Evolutionary conservation across 1,284 basidiomycete species (phyloP).

Genomic region (Cryptococcus hybrid): DNA sequence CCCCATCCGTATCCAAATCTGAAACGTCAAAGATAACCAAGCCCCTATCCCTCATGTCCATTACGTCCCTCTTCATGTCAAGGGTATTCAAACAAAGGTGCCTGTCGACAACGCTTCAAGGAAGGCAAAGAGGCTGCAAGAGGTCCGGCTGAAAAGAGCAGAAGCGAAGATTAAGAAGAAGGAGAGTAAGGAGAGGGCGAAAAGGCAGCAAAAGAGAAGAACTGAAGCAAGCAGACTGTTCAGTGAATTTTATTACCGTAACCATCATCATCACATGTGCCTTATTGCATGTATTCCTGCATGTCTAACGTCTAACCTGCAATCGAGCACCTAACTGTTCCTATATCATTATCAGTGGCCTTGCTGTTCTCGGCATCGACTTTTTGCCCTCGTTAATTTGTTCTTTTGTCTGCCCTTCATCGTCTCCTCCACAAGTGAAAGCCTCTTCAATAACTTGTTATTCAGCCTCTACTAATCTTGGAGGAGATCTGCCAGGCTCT

Average conservation of each 20-base stretch:
- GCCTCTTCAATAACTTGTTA: no score
- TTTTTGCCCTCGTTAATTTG: no score
- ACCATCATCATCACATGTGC: background rate
- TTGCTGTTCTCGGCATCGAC: no score
- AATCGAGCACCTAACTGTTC: no score
- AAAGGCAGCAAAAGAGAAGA: background rate
- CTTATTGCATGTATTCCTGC: no score
- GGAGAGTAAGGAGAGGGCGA: constrained; percentile 18
- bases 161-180: constrained; percentile 47
- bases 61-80: constrained; percentile 71
- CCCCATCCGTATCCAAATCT: background rate
- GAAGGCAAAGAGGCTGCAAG: constrained; percentile 62
- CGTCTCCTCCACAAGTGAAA: no score
- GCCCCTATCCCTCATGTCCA: constrained; percentile 21
- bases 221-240: no score
- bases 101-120: constrained; percentile 74
- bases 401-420: no score
- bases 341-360: no score
- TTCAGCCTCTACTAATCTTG: no score
- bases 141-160: constrained; percentile 58
- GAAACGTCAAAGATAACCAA: background rate
- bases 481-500: no score
- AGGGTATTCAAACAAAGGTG: constrained; percentile 75
- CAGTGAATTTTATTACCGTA: background rate
- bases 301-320: no score